phyloP scores from a whole-genome alignment of 768 basidiomycete genomes.

The Kondoa subrosea region DNA sequence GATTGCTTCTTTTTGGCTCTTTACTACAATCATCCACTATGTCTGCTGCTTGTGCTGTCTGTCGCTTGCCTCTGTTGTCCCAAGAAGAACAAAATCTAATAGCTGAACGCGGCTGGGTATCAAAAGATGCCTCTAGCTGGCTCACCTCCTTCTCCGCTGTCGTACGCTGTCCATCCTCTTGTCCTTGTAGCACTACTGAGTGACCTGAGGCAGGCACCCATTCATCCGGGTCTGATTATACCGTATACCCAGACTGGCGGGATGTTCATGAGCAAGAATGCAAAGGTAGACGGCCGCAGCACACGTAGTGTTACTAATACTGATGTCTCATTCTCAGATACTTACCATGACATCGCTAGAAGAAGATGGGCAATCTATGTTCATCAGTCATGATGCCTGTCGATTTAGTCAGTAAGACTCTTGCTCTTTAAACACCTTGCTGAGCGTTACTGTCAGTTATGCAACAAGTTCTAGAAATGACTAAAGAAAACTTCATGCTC shows the following conservation, averaged over 20 bases:
- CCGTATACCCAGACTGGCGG: background rate
- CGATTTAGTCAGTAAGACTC: background rate
- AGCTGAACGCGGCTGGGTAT: background rate
- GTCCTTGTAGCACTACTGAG: background rate
- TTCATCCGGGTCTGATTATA: background rate
- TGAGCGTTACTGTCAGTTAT: background rate
- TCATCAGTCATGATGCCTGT: background rate
- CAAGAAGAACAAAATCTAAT: background rate
- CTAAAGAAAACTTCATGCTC: background rate
- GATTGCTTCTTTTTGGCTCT: too few species aligned
- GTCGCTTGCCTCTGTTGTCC: background rate
- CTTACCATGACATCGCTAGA: background rate
- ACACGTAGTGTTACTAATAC: too few species aligned
- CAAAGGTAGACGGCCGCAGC: too few species aligned
- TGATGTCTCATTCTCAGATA: too few species aligned
- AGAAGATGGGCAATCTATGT: background rate
- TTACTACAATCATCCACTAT: too few species aligned
- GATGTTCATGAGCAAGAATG: background rate
- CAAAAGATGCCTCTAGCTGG: background rate
- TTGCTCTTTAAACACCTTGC: background rate
- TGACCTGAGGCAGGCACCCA: background rate
- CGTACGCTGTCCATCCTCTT: background rate
- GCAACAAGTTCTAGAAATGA: background rate
- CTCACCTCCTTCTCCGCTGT: background rate
- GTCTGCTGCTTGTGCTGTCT: background rate